Base-by-base conservation (phyloP, 345 rosid genomes). In the Dipteronia dyeriana region DNA sequence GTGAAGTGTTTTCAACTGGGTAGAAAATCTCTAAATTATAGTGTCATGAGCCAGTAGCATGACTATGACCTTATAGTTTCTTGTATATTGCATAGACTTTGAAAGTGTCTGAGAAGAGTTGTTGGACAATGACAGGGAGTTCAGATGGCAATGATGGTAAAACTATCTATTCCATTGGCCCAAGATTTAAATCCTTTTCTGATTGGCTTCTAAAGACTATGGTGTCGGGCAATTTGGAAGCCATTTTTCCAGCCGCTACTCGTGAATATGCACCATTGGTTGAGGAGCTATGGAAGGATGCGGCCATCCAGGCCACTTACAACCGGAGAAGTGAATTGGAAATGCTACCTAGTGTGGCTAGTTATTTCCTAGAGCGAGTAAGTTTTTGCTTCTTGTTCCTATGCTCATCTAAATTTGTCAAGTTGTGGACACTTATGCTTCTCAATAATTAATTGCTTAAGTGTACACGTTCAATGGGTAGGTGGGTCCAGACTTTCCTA, bases 201-300 rank as follows among this genome's bases (percentile, higher is more conserved):
- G 98, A 97, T 76, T 97, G 99, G 99, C 90, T 97, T 73, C 79
- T 97, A 74, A 97, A 94, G 89, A 82, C 90, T 59, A 97, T 97
- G 98, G 97, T 87, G 47, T 84, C 94, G 47, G 99, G 99, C 67
- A 91, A 88, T 74, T 82, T 97, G 63, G 98, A 88, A 65, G 92
- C 86, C 66, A 86, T 97, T 79, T 97, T 97, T 81, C 97, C 98
- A 13, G 98, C 97, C 49, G 97, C 98, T 51, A 88, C 91, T 80
- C 97, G 99, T 73, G 99, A 97, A 88, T 97, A 97, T 75, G 96
- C 97, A 5, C 99, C 99, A 65, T 70, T 94, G 66, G 94, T 92
- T 77, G 99, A 91, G 75, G 98, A 94, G 84, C 79, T 97, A 68
- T 94, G 98, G 99, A 89, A 71, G 69, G 97, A 94, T 84, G 61